Percentiles rank a stretch among this genome's conserved stretches.
phyloP scores from a whole-genome alignment of 345 rosid genomes.

The Camelina hispida region DNA sequence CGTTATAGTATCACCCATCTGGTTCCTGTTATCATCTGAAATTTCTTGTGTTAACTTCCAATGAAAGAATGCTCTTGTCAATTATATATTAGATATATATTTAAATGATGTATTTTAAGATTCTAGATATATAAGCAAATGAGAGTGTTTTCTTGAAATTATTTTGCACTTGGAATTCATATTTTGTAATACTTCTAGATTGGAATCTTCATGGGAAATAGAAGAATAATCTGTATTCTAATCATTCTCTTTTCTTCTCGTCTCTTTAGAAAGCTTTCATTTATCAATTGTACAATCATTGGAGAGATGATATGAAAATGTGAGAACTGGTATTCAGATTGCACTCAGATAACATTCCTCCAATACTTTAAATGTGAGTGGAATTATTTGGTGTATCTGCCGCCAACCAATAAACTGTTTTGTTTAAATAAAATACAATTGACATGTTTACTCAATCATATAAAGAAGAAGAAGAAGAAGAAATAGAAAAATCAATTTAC shows the following conservation, averaged over 20 bases:
- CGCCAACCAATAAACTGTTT: conserved; percentile 2
- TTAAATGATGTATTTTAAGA: conserved; percentile 7
- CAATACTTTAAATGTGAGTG: not conserved
- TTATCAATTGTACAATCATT: not conserved
- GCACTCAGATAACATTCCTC: not conserved
- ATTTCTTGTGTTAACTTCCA: conserved; percentile 15
- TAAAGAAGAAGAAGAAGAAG: not conserved
- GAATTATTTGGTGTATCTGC: conserved; percentile 2
- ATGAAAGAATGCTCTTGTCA: conserved; percentile 9
- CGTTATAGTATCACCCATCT: conserved; percentile 4
- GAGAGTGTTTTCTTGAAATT: not conserved
- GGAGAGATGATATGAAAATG: not conserved
- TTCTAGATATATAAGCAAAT: conserved; percentile 32
- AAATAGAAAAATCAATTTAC: conserved; percentile 4
- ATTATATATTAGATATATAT: not conserved
- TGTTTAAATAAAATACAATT: not conserved
- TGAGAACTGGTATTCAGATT: not conserved
- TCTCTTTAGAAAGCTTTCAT: not conserved
- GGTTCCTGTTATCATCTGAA: conserved; percentile 28
- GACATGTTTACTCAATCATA: not conserved
- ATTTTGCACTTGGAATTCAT: conserved; percentile 14
- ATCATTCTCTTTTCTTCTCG: not conserved
- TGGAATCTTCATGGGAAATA: conserved; percentile 3
- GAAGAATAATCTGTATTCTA: not conserved
- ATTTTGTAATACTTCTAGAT: conserved; percentile 16